phyloP scores from a whole-genome alignment of 257 asterid genomes.

The Linaria vulgaris region DNA sequence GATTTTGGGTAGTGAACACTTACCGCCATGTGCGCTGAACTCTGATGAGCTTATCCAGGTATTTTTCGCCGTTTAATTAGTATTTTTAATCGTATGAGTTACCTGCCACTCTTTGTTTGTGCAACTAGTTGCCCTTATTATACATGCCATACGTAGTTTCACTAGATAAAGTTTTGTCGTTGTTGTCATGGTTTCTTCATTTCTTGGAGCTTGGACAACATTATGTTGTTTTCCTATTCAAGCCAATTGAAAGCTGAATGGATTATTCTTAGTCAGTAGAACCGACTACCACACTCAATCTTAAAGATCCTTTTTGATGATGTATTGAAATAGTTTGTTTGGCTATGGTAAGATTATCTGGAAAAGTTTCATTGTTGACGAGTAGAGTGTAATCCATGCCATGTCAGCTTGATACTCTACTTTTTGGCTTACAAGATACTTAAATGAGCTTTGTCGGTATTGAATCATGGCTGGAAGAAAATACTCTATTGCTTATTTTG shows the following conservation, averaged over 20 bases:
- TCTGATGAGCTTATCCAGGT: conserved; percentile 94
- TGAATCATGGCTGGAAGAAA: background rate
- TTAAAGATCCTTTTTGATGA: background rate
- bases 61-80: conserved; percentile 5
- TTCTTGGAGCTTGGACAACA: conserved; percentile 2
- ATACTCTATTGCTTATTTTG: conserved; percentile 13
- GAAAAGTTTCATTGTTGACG: background rate
- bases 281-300: background rate
- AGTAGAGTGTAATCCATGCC: background rate
- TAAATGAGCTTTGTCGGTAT: conserved; percentile 19
- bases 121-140: conserved; percentile 19
- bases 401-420: background rate
- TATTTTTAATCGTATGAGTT: background rate
- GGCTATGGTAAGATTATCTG: background rate
- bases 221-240: conserved; percentile 6
- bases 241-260: background rate
- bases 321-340: conserved; percentile 19
- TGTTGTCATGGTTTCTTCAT: background rate
- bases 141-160: background rate
- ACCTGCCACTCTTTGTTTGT: background rate
- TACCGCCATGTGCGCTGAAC: conserved; percentile 88
- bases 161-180: conserved; percentile 4
- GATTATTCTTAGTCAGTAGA: background rate
- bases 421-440: too few relatives aligned
- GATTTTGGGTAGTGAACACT: conserved; percentile 70